phyloP scores from a whole-genome alignment of 106 monocot genomes.

The Allium sativum region DNA sequence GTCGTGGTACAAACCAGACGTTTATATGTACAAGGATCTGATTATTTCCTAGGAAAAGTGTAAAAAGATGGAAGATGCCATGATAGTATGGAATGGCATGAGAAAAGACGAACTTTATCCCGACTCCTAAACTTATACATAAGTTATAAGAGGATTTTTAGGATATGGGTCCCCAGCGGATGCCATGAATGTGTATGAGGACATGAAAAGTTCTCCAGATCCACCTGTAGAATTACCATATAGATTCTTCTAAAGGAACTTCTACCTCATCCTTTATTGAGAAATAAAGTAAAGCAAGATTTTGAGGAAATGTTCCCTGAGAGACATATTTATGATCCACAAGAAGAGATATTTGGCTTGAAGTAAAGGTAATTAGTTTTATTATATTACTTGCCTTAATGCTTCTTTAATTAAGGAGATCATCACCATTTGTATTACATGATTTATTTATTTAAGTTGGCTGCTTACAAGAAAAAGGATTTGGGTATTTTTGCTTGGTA shows the following conservation, averaged over 20 bases:
- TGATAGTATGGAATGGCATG: slow-evolving; percentile 76
- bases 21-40: slow-evolving; percentile 85
- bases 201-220: slow-evolving; percentile 85
- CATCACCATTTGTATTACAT: too few species aligned
- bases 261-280: slow-evolving; percentile 70
- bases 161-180: slow-evolving; percentile 87
- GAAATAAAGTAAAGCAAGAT: slow-evolving; percentile 89
- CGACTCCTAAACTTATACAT: slow-evolving; percentile 83
- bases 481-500: too few species aligned
- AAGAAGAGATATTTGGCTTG: slow-evolving; percentile 87
- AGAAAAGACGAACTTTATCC: slow-evolving; percentile 62
- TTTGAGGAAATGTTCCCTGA: slow-evolving; percentile 92
- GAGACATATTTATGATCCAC: slow-evolving; percentile 89
- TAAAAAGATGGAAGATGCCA: slow-evolving; percentile 84
- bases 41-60: slow-evolving; percentile 61
- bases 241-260: slow-evolving; percentile 82
- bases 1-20: slow-evolving; percentile 89
- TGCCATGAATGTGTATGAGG: slow-evolving; percentile 97
- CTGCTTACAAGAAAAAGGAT: too few species aligned
- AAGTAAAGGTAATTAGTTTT: slow-evolving; percentile 28
- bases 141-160: slow-evolving; percentile 89
- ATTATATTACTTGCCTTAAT: not conserved
- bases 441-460: too few species aligned
- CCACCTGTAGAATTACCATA: slow-evolving; percentile 88
- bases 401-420: too few species aligned